phyloP scores from a whole-genome alignment of 805 yeast genomes.

The Wickerhamomyces queroliae region DNA sequence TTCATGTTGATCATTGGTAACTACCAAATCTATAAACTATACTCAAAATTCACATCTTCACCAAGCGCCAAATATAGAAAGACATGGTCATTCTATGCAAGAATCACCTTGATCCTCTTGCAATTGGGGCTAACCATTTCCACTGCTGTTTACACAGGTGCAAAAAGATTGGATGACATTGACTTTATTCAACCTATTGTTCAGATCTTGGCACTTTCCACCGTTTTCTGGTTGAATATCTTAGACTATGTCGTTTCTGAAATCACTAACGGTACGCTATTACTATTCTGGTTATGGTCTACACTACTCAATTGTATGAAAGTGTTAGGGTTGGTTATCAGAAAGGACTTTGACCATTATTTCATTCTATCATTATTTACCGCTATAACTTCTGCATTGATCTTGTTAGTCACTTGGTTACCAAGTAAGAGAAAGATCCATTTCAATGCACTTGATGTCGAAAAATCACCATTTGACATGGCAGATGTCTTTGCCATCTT shows the following conservation, averaged over 20 bases:
- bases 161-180: conserved; percentile 18
- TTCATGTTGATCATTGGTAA: conserved; percentile 39
- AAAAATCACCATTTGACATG: conserved; percentile 30
- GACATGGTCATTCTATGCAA: conserved; percentile 29
- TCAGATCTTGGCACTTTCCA: conserved; percentile 36
- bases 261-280: conserved; percentile 61
- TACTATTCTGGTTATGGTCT: conserved; percentile 71
- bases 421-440: conserved; percentile 35
- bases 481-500: conserved; percentile 69
- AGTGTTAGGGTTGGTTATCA: conserved; percentile 31
- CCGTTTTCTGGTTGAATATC: conserved; percentile 56
- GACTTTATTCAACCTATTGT: conserved; percentile 31
- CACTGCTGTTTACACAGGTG: conserved; percentile 15
- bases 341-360: conserved; percentile 23
- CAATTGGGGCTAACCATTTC: conserved; percentile 25
- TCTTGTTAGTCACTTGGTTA: conserved; percentile 30
- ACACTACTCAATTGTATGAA: conserved; percentile 42
- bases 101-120: conserved; percentile 26
- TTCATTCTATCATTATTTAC: conserved; percentile 28
- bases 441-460: conserved; percentile 32
- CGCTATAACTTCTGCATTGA: conserved; percentile 24
- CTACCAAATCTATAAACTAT: conserved; percentile 26
- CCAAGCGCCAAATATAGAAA: conserved; percentile 29
- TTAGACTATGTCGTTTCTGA: conserved; percentile 63
- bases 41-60: conserved; percentile 11